Conservation (phyloP, 1,284 basidiomycete species). For the Irpex sp. region DNA sequence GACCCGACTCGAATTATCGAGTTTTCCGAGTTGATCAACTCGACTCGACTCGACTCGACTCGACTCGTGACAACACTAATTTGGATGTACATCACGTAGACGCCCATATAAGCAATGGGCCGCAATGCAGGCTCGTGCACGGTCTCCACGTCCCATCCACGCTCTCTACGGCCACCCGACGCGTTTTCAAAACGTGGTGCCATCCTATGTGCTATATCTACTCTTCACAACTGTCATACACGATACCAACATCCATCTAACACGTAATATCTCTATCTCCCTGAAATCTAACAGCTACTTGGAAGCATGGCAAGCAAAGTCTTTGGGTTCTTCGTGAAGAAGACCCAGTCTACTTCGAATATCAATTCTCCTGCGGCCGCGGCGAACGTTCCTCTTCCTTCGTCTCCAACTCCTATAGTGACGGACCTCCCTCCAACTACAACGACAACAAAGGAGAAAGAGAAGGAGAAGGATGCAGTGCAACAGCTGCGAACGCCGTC, state of each 20-base stretch:
- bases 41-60: too few relatives aligned
- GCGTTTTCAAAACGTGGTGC: neutral
- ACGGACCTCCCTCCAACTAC: neutral
- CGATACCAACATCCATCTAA: neutral
- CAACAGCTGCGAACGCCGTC: slow-evolving; percentile 40
- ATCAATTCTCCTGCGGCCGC: slow-evolving; percentile 5
- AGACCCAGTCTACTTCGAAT: slow-evolving; percentile 6
- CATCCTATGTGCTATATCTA: neutral
- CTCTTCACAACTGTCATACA: neutral
- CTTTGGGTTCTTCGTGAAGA: slow-evolving; percentile 46
- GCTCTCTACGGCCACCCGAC: neutral
- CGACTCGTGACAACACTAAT: neutral
- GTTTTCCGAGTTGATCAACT: too few relatives aligned
- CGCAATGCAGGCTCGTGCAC: neutral
- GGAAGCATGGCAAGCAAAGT: slow-evolving; percentile 31
- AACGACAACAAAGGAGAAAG: neutral
- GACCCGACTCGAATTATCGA: too few relatives aligned
- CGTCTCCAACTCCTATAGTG: slow-evolving; percentile 1
- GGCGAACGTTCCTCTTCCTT: slow-evolving; percentile 9
- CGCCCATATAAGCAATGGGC: neutral
- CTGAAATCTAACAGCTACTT: too few relatives aligned
- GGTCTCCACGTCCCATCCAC: neutral
- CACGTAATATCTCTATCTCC: neutral
- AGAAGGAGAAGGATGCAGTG: slow-evolving; percentile 1
- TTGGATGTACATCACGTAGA: too few relatives aligned